Evolutionary conservation across 2,329 filamentous ascomycete genomes (phyloP), one percentile per base, ranked within the genome.

Genomic region (Penicillium polonicum): DNA sequence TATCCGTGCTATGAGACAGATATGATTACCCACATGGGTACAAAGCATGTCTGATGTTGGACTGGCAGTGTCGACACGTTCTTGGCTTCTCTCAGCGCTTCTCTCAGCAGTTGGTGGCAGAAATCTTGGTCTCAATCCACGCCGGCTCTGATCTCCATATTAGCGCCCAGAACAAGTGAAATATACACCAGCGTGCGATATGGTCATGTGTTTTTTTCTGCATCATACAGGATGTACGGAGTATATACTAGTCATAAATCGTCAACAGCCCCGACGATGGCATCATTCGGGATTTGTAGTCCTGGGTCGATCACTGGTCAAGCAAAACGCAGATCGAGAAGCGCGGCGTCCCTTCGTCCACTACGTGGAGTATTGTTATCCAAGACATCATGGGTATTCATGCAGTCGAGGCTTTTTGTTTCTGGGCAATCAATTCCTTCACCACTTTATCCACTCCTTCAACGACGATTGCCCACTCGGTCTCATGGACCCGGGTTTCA

Each of bases 381-480:
- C 29, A 53, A 29, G 21, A 33, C 25, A 42, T 25, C 21, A 53
- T 38, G 48, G 42, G 29, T 36, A 36, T 53, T 57, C 36, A 57
- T 48, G 54, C 48, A 38, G 39, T 49, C 23, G 52, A 45, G 19
- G 13, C 39, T 44, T 51, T 55, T 57, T 64, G 55, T 42, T 65
- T 68, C 23, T 62, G 65, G 41, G 65, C 63, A 35, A 59, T 55
- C 38, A 76, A 61, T 52, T 74, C 69, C 44, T 70, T 60, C 33
- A 75, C 68, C 23, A 74, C 69, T 50, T 74, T 67, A 43, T 68
- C 66, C 35, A 77, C 87, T 2, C 90, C 92, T 67, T 90, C 84
- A 29, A 96, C 87, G 66, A 96, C 91, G 64, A 92, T 76, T 61
- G 82, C 80, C 78, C 93, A 91, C 79, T 96, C 92, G 31, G 86